Conservation (phyloP, 495 filamentous ascomycete genomes). For the Glonium stellatum region DNA sequence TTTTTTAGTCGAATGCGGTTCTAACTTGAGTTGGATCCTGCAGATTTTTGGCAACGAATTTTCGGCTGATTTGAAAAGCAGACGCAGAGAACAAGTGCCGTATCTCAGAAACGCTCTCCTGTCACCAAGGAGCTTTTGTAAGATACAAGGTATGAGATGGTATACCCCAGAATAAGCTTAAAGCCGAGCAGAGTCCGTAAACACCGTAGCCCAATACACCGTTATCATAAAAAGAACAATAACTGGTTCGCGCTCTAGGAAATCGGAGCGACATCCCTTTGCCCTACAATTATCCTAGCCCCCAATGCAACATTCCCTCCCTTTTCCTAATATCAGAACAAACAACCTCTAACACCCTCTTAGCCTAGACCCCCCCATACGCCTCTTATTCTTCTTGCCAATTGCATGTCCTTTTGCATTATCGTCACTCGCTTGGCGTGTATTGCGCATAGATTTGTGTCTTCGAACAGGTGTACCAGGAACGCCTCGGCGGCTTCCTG, state of each 20-base stretch:
- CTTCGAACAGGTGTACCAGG: conserved; percentile 88
- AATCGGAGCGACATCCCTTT: neutral
- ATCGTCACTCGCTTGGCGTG: conserved; percentile 96
- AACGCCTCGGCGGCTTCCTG: conserved; percentile 93
- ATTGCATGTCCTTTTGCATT: conserved; percentile 57
- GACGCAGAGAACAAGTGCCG: no score
- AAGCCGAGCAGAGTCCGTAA: neutral
- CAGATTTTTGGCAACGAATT: no score
- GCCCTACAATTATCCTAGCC: neutral
- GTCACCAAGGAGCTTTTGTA: neutral
- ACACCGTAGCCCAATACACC: neutral
- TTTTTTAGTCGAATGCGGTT: no score
- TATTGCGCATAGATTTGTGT: conserved; percentile 90
- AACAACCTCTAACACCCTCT: neutral
- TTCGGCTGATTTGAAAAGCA: no score
- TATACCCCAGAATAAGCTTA: neutral
- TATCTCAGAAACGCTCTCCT: no score
- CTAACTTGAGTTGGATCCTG: no score
- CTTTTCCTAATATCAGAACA: neutral
- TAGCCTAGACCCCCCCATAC: conserved; percentile 25
- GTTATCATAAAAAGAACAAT: neutral
- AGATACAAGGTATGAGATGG: neutral
- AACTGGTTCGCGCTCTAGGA: neutral
- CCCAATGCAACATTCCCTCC: neutral
- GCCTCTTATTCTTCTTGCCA: conserved; percentile 28